Conservation (phyloP, 345 rosid genomes). For the Nasturtium officinale region DNA sequence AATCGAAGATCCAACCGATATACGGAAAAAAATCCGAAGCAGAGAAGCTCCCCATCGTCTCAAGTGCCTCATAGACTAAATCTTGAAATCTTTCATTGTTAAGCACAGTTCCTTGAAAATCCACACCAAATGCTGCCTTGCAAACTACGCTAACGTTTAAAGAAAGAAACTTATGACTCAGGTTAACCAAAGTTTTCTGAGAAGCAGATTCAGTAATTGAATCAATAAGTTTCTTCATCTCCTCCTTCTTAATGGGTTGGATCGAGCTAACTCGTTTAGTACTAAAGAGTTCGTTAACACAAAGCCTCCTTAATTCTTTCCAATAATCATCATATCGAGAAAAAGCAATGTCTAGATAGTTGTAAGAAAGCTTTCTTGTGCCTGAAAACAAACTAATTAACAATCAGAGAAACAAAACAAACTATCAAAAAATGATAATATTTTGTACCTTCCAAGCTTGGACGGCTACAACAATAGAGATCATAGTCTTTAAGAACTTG, state of each 20-base stretch:
- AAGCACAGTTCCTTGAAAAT: slow-evolving; percentile 38
- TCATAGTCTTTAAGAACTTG: slow-evolving; percentile 45
- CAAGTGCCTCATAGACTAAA: slow-evolving; percentile 43
- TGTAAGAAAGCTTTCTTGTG: slow-evolving; percentile 41
- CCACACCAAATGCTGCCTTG: slow-evolving; percentile 44
- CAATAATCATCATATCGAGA: slow-evolving; percentile 46
- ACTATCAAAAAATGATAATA: neutral
- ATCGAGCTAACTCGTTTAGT: slow-evolving; percentile 24
- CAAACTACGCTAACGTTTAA: slow-evolving; percentile 36
- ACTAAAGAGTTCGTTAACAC: slow-evolving; percentile 43
- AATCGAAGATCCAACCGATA: slow-evolving; percentile 52
- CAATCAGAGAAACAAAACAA: neutral
- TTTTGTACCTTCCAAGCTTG: slow-evolving; percentile 32
- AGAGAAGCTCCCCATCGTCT: slow-evolving; percentile 42
- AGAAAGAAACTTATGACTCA: slow-evolving; percentile 41
- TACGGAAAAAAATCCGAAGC: slow-evolving; percentile 44
- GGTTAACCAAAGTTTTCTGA: slow-evolving; percentile 25
- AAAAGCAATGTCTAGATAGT: slow-evolving; percentile 41
- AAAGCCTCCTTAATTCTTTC: slow-evolving; percentile 43
- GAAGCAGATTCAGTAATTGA: slow-evolving; percentile 41
- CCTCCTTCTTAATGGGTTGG: slow-evolving; percentile 38
- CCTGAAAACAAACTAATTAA: slow-evolving; percentile 17
- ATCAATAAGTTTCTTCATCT: slow-evolving; percentile 40
- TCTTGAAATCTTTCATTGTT: slow-evolving; percentile 36
- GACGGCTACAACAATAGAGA: slow-evolving; percentile 49